Evolutionary conservation across 2,329 filamentous ascomycete species (phyloP).

Genomic region (Ascochyta lentis): DNA sequence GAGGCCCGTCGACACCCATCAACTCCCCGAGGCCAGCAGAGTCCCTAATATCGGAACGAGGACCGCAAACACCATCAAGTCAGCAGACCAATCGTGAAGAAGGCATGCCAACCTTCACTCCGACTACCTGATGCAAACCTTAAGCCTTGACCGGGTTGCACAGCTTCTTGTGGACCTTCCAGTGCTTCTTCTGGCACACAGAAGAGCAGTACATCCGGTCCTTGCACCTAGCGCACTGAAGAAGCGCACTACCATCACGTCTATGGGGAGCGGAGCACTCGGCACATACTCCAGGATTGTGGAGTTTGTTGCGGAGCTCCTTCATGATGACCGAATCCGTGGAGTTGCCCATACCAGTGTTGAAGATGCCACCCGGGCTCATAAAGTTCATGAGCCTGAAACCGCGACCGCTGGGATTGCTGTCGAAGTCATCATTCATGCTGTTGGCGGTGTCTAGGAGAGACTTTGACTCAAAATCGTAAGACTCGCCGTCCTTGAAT

Average conservation of each 20-base stretch:
- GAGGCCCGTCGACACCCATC: no score
- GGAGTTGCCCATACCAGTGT: constrained; percentile 20
- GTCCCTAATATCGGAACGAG: no score
- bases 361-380: constrained; percentile 21
- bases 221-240: constrained; percentile 36
- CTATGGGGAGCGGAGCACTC: constrained; percentile 17
- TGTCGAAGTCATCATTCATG: background rate
- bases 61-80: no score
- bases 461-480: constrained; percentile 28
- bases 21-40: no score
- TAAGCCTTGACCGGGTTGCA: constrained; percentile 20
- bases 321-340: constrained; percentile 22
- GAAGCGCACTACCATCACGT: constrained; percentile 16
- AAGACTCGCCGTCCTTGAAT: constrained; percentile 24
- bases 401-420: background rate
- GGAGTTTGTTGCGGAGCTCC: constrained; percentile 25
- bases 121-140: background rate
- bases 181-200: constrained; percentile 41
- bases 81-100: no score
- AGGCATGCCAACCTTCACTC: no score
- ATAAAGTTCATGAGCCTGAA: constrained; percentile 22
- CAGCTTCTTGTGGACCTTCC: constrained; percentile 43
- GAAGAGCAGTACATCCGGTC: constrained; percentile 37
- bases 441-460: constrained; percentile 10
- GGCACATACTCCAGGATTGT: constrained; percentile 22